These are phyloP conservation scores for Fusarium nygamai DNA, from an alignment of 2,329 filamentous ascomycete genomes.

Conservation along the genomic window DNA sequence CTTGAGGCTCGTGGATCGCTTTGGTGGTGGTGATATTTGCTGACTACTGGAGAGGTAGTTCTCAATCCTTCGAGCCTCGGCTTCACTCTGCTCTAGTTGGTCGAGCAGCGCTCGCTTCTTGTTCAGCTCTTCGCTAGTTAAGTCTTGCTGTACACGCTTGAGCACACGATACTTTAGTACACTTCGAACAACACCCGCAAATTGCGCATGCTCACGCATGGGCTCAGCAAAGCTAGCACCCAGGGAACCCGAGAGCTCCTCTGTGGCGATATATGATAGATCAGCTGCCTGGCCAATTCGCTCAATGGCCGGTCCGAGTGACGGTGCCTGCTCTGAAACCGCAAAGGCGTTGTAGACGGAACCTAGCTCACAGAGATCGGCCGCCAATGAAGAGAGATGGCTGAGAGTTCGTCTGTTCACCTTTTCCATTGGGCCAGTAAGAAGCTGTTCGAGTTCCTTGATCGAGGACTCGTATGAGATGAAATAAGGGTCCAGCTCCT, in stretches of 20 bases:
- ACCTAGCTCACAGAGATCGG: slow-evolving; percentile 91
- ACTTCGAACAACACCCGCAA: slow-evolving; percentile 89
- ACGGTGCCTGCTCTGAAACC: slow-evolving; percentile 88
- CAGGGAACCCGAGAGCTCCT: slow-evolving; percentile 87
- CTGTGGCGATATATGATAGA: slow-evolving; percentile 93
- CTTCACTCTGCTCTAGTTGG: slow-evolving; percentile 91
- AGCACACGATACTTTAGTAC: slow-evolving; percentile 90
- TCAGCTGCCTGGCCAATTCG: slow-evolving; percentile 94
- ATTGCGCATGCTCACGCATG: slow-evolving; percentile 97
- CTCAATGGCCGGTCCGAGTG: slow-evolving; percentile 91
- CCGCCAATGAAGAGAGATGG: slow-evolving; percentile 83
- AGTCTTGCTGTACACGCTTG: slow-evolving; percentile 96
- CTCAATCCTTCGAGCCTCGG: slow-evolving; percentile 91
- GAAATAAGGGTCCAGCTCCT: slow-evolving; percentile 96
- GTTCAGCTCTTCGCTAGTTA: slow-evolving; percentile 91
- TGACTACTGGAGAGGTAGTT: slow-evolving; percentile 85
- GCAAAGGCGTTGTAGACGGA: slow-evolving; percentile 98
- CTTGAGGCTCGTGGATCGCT: slow-evolving; percentile 71
- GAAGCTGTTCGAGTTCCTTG: slow-evolving; percentile 86
- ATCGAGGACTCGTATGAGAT: slow-evolving; percentile 91
- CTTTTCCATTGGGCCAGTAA: slow-evolving; percentile 95
- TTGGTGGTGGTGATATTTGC: slow-evolving; percentile 67
- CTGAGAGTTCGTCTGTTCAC: slow-evolving; percentile 90
- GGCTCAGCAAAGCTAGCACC: slow-evolving; percentile 96
- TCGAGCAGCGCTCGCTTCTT: slow-evolving; percentile 87